Evolutionary conservation across 768 basidiomycete species (phyloP).

Genomic region (Termitomyces heimii): DNA sequence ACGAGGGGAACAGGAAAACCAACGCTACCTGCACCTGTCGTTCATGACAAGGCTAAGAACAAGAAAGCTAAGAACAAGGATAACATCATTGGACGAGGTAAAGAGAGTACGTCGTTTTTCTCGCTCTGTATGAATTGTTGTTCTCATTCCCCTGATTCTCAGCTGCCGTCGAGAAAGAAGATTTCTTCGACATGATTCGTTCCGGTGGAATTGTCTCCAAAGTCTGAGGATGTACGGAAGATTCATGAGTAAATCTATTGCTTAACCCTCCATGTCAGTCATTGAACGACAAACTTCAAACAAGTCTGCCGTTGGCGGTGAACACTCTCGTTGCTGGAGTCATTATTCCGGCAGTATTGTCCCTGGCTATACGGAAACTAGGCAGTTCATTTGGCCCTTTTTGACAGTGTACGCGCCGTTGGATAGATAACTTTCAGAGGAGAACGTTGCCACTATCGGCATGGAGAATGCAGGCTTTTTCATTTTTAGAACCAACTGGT

Average conservation of each 20-base stretch:
- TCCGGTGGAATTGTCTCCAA: constrained; percentile 78
- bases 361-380: neutral
- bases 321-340: neutral
- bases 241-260: neutral
- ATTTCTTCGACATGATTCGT: constrained; percentile 80
- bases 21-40: constrained; percentile 58
- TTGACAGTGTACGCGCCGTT: constrained; percentile 11
- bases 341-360: neutral
- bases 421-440: too few species aligned
- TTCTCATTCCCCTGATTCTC: neutral
- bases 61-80: constrained; percentile 51
- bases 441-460: constrained; percentile 53
- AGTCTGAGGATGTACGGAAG: constrained; percentile 25
- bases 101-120: constrained; percentile 44
- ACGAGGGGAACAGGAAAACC: constrained; percentile 70
- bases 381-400: constrained; percentile 15
- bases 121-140: constrained; percentile 1
- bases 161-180: constrained; percentile 62
- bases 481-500: too few species aligned
- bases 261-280: neutral
- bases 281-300: neutral
- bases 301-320: neutral
- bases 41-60: constrained; percentile 35
- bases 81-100: constrained; percentile 46
- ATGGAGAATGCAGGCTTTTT: constrained; percentile 31